A percentile compares a stretch with the other conserved stretches of the same genome.
These are phyloP conservation scores for Oryza glaberrima DNA, from an alignment of 176 grass and related monocot species.

Conservation along the genomic window DNA sequence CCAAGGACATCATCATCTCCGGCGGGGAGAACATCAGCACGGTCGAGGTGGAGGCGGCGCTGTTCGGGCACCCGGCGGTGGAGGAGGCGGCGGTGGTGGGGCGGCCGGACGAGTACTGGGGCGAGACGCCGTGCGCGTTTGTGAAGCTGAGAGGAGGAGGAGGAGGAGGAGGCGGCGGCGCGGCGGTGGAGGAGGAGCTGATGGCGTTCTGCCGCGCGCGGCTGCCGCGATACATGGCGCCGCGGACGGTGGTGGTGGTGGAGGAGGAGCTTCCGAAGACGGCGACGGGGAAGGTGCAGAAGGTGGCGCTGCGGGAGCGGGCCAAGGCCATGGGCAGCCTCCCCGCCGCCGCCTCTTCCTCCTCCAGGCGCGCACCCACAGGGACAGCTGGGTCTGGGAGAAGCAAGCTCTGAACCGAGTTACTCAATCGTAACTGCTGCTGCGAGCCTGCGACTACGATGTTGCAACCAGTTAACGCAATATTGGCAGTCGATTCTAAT, in stretches of 20 bases:
- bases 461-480: no score
- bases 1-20: constrained; percentile 92
- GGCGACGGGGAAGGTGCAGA: constrained; percentile 87
- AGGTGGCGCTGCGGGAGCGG: constrained; percentile 70
- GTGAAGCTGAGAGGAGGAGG: constrained; percentile 46
- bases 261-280: constrained; percentile 73
- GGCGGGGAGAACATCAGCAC: constrained; percentile 97
- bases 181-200: constrained; percentile 47
- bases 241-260: constrained; percentile 70
- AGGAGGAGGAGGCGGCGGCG: background rate
- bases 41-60: constrained; percentile 77
- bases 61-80: constrained; percentile 73
- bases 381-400: no score
- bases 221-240: constrained; percentile 82
- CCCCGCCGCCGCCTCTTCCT: no score
- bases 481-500: no score
- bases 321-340: constrained; percentile 77
- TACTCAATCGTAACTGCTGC: no score
- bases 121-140: constrained; percentile 93
- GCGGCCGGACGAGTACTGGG: constrained; percentile 79
- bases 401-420: no score
- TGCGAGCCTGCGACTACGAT: no score
- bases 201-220: constrained; percentile 62
- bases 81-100: constrained; percentile 77
- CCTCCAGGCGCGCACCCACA: no score